A percentile compares a stretch with the other conserved stretches of the same genome.
These are phyloP conservation scores for Carallia pectinifolia DNA, from an alignment of 345 rosid species.

Conservation along the genomic window DNA sequence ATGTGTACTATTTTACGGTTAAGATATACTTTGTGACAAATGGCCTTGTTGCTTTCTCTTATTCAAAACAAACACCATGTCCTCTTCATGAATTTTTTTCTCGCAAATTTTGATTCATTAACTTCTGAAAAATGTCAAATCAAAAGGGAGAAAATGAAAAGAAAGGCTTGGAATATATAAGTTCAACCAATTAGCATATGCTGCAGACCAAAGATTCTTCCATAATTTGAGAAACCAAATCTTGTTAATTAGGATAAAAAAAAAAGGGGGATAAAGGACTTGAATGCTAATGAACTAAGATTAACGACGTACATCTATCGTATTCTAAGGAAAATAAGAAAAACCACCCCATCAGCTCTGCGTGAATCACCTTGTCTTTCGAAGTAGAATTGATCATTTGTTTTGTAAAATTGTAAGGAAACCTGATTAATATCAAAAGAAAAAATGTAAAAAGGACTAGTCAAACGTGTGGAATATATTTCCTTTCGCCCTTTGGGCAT, in stretches of 20 bases:
- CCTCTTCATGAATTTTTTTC: background rate
- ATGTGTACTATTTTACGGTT: no score
- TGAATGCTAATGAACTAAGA: background rate
- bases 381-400: no score
- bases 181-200: slow-evolving; percentile 4
- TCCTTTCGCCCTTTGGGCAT: no score
- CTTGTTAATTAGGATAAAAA: no score
- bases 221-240: no score
- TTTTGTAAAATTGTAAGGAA: no score
- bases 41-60: background rate
- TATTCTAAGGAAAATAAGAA: background rate
- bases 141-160: no score
- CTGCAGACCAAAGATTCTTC: no score
- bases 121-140: no score
- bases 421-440: no score
- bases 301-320: background rate
- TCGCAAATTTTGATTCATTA: background rate
- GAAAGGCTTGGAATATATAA: background rate
- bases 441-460: no score
- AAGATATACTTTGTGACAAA: background rate
- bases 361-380: background rate
- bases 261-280: background rate
- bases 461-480: no score
- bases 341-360: background rate
- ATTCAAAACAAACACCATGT: background rate